These are phyloP conservation scores for Bruguiera parviflora DNA, from an alignment of 345 rosid genomes.

Conservation along the genomic window DNA sequence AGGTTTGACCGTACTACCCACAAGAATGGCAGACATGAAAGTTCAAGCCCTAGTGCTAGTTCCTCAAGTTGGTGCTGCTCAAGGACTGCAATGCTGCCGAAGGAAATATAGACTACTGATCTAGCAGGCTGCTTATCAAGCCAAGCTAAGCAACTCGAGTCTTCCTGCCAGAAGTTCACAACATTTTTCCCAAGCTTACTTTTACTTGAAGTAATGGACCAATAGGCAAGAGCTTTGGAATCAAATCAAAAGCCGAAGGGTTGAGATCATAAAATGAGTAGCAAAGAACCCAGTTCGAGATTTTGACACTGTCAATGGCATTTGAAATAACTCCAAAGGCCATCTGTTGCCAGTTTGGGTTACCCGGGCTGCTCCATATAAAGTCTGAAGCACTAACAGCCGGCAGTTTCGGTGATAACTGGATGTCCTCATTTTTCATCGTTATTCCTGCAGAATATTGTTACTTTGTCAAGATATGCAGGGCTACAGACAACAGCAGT, in stretches of 20 bases:
- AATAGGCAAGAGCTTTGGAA: neutral
- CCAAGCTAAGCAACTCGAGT: too few species aligned
- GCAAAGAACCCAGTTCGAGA: neutral
- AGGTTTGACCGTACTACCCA: too few species aligned
- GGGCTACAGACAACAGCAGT: neutral
- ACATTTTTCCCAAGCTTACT: neutral
- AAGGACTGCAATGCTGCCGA: too few species aligned
- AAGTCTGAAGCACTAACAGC: neutral
- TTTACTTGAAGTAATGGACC: slow-evolving; percentile 7
- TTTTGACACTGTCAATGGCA: neutral
- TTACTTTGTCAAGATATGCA: neutral
- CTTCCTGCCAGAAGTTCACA: too few species aligned
- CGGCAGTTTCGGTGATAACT: neutral
- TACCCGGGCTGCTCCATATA: neutral
- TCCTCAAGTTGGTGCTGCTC: too few species aligned
- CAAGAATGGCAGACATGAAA: too few species aligned
- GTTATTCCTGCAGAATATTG: too few species aligned
- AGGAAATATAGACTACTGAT: too few species aligned
- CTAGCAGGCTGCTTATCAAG: too few species aligned
- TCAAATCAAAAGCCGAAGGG: slow-evolving; percentile 2
- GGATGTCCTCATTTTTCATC: neutral
- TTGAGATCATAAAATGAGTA: neutral
- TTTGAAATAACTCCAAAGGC: neutral
- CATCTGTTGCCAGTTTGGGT: neutral
- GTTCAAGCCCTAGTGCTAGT: too few species aligned